phyloP scores from a whole-genome alignment of 192 early-diverging fungal genomes.

The Podila clonocystis region DNA sequence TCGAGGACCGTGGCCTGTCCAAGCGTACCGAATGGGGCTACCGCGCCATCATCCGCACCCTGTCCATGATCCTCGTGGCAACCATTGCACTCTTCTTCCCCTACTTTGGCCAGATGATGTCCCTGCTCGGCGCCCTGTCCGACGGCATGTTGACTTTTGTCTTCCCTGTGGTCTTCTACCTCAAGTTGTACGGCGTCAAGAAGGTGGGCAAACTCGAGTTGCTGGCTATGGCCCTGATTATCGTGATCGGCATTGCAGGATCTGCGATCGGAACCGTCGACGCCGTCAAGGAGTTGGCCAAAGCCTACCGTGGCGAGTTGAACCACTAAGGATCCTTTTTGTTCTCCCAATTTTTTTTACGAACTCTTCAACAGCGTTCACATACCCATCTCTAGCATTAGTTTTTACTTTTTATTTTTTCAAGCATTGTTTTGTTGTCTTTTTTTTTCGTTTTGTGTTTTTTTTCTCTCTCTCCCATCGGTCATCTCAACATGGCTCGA shows the following conservation, averaged over 20 bases:
- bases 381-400: constrained; percentile 2
- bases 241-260: constrained; percentile 67
- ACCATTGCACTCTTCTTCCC: constrained; percentile 63
- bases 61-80: constrained; percentile 54
- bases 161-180: constrained; percentile 66
- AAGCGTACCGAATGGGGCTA: constrained; percentile 50
- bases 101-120: constrained; percentile 75
- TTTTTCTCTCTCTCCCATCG: constrained; percentile 21
- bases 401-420: background rate
- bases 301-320: constrained; percentile 55
- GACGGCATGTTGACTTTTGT: constrained; percentile 68
- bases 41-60: constrained; percentile 58
- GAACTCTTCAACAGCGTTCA: constrained; percentile 11
- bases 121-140: constrained; percentile 64
- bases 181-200: constrained; percentile 60
- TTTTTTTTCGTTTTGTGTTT: background rate
- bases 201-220: constrained; percentile 34
- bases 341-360: no score
- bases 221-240: constrained; percentile 29
- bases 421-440: background rate
- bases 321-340: background rate
- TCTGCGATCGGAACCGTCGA: constrained; percentile 71
- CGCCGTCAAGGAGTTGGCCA: constrained; percentile 66
- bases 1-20: constrained; percentile 54
- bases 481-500: constrained; percentile 14